These are phyloP conservation scores for Candida insectorum DNA, from an alignment of 805 yeast genomes.

Conservation along the genomic window DNA sequence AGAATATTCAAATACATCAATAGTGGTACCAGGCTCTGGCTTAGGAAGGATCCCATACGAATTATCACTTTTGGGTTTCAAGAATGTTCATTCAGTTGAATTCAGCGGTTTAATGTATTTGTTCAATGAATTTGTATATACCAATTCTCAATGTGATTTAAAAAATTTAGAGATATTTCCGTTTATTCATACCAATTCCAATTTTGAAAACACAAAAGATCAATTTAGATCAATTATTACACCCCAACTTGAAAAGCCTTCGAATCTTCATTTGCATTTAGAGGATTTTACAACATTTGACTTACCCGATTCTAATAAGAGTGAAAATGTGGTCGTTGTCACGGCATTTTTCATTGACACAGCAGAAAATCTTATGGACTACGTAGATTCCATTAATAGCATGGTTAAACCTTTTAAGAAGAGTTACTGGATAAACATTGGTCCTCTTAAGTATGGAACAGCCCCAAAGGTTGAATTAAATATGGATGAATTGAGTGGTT, in stretches of 20 bases:
- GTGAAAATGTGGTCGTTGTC: constrained; percentile 52
- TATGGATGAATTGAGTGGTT: constrained; percentile 58
- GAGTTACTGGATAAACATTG: constrained; percentile 83
- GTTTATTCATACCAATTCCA: constrained; percentile 62
- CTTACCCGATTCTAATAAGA: constrained; percentile 18
- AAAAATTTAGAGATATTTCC: constrained; percentile 34
- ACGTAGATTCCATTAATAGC: constrained; percentile 59
- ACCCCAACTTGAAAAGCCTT: constrained; percentile 37
- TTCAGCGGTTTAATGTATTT: constrained; percentile 72
- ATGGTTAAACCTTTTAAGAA: constrained; percentile 24
- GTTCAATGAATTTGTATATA: constrained; percentile 58
- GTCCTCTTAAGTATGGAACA: constrained; percentile 91
- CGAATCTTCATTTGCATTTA: constrained; percentile 44
- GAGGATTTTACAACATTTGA: constrained; percentile 65
- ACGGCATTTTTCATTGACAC: constrained; percentile 86
- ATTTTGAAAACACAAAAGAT: constrained; percentile 46
- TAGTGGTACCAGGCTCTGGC: constrained; percentile 87
- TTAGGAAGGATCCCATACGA: constrained; percentile 75
- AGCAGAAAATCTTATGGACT: constrained; percentile 79
- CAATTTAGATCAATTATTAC: constrained; percentile 48
- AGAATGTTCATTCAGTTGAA: constrained; percentile 69
- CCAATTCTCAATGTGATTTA: constrained; percentile 16
- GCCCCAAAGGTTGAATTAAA: constrained; percentile 75
- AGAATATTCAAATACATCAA: constrained; percentile 38
- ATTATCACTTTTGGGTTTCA: constrained; percentile 40